Base-by-base conservation (phyloP, 2,329 filamentous ascomycete species). In the Plectosphaerella sp. region DNA sequence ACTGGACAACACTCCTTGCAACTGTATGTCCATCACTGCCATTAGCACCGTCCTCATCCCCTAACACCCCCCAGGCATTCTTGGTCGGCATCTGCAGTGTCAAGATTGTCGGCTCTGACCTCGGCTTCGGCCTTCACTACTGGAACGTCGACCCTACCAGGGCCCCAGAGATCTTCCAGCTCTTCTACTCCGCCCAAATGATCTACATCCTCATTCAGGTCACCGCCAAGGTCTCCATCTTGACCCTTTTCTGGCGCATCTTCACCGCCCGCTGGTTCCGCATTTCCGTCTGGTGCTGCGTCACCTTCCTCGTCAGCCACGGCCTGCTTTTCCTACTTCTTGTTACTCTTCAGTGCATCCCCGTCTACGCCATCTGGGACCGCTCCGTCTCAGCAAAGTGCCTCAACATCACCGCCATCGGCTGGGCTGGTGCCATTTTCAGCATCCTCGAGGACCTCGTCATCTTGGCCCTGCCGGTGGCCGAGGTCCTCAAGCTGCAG, bases 381-480 rank as follows among this genome's bases (percentile, higher is more conserved):
- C 51, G 52, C 14, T 52, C 49, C 42, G 47, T 52, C n/a, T 11
- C 48, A 12, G n/a, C 39, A 5, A 69, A 68, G 35, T 88, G 85
- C 62, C 81, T 76, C 47, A 78, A 86, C 61, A 81, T 84, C 39
- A 73, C 85, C 51, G 84, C 81, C 1, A 73, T 88, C 36, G 85
- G 86, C 59, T 80, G 87, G 10, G 82, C 83, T 6, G 87, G 83
- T 1, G 82, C 84, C 1, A 84, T 83, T 0, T 74, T 87, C 49
- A 87, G 87, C 67, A 84, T 88, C 57, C 80, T 85, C 50, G 87
- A 85, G 16, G 86, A 88, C 57, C 67, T 88, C 35, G 78, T 82
- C 39, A 80, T 88, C 33, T 71, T 88, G n/a, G 78, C 86, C 45
- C 71, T 87, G 12, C 84, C 84, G 0, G 82, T 87, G 69, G 82